A percentile compares a stretch with the other conserved stretches of the same genome.
Evolutionary conservation across 257 asterid species (phyloP).

Genomic region (Plectranthus barbatus): DNA sequence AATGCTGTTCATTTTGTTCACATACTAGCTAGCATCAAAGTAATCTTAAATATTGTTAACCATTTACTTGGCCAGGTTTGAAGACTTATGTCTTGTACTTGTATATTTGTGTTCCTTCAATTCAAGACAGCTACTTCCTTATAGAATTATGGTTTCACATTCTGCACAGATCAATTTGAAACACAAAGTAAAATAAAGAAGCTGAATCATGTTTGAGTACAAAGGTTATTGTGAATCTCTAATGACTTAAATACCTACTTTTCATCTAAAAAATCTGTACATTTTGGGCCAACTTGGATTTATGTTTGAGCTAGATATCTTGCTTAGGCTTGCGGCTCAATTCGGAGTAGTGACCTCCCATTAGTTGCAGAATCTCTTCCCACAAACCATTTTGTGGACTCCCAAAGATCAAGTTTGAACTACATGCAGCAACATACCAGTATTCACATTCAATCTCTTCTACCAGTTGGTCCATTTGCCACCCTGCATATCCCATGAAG

Average conservation of each 20-base stretch:
- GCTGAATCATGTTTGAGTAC: neutral
- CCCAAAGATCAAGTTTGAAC: conserved; percentile 62
- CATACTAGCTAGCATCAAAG: neutral
- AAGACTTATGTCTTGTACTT: no score
- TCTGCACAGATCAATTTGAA: neutral
- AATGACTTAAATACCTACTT: neutral
- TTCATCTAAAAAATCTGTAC: conserved; percentile 18
- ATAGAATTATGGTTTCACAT: neutral
- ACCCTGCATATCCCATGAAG: conserved; percentile 89
- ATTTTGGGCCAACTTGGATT: neutral
- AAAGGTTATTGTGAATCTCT: neutral
- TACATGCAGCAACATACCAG: conserved; percentile 91
- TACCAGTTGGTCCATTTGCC: conserved; percentile 80
- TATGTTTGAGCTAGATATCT: conserved; percentile 38
- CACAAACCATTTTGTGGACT: conserved; percentile 53
- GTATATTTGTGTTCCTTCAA: no score
- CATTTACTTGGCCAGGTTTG: neutral
- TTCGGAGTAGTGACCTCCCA: conserved; percentile 92
- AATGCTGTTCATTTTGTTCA: neutral
- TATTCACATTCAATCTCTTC: conserved; percentile 74
- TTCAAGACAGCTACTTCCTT: no score
- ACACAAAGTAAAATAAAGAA: neutral
- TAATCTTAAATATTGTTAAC: neutral
- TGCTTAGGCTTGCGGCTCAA: conserved; percentile 88
- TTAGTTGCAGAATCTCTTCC: conserved; percentile 83